These are phyloP conservation scores for Solanum chiquidenum DNA, from an alignment of 257 asterid species.

Conservation along the genomic window DNA sequence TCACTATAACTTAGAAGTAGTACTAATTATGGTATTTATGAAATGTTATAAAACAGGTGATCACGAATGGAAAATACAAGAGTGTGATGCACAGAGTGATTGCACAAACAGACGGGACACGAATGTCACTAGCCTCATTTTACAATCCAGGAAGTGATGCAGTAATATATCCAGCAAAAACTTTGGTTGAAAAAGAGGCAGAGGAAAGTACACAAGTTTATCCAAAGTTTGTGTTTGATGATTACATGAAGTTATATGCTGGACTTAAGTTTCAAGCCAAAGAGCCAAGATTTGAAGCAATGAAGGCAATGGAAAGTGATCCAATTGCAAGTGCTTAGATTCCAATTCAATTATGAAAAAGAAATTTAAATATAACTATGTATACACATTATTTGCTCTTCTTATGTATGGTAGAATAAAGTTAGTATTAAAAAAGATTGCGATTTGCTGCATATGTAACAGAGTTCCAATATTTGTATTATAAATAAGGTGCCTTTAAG, in stretches of 20 bases:
- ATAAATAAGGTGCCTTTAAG: neutral
- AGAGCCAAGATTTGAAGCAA: conserved; percentile 22
- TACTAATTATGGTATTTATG: neutral
- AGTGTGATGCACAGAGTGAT: conserved; percentile 20
- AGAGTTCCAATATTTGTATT: neutral
- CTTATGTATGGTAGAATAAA: neutral
- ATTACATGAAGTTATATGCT: conserved; percentile 24
- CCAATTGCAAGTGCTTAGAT: conserved; percentile 2
- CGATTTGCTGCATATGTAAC: neutral
- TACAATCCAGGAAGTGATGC: conserved; percentile 22
- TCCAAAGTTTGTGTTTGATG: conserved; percentile 15
- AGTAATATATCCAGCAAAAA: conserved; percentile 11
- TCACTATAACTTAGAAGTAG: neutral
- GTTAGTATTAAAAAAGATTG: neutral
- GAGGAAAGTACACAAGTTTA: conserved; percentile 5
- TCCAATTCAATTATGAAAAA: neutral
- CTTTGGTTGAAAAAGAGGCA: neutral
- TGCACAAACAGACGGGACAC: conserved; percentile 12
- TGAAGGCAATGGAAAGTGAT: conserved; percentile 6
- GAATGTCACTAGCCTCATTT: conserved; percentile 23
- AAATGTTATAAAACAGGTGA: conserved; percentile 3
- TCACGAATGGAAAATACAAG: conserved; percentile 19
- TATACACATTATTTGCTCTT: neutral
- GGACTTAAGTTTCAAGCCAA: conserved; percentile 20
- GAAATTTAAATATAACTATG: neutral